These are phyloP conservation scores for Dichotomopilus funicola DNA, from an alignment of 2,329 filamentous ascomycete genomes.

Conservation along the genomic window DNA sequence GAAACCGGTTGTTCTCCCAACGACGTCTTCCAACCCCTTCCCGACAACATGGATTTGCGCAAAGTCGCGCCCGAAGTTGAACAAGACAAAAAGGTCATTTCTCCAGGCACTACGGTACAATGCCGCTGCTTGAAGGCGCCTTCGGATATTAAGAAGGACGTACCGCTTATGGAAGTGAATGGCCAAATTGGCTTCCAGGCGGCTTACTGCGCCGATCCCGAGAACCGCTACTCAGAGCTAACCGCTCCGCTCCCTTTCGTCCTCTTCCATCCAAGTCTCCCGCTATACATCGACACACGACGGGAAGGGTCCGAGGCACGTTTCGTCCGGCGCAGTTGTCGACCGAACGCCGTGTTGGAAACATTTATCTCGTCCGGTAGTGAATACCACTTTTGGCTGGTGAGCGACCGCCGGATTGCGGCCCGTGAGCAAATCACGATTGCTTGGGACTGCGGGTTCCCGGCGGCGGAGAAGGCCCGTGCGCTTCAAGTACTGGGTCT, in stretches of 20 bases:
- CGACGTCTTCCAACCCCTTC: constrained; percentile 61
- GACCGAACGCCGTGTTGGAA: constrained; percentile 80
- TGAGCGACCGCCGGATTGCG: constrained; percentile 70
- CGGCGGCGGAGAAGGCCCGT: constrained; percentile 46
- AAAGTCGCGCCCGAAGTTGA: constrained; percentile 43
- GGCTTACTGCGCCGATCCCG: constrained; percentile 60
- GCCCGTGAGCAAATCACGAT: constrained; percentile 57
- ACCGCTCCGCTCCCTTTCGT: constrained; percentile 65
- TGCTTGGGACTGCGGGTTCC: constrained; percentile 61
- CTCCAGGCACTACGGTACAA: constrained; percentile 52
- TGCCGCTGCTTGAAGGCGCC: constrained; percentile 61
- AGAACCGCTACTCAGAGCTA: constrained; percentile 63
- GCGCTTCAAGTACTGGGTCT: constrained; percentile 56
- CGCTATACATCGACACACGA: constrained; percentile 88
- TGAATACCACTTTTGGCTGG: constrained; percentile 88
- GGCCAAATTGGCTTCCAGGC: constrained; percentile 68
- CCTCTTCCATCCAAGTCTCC: constrained; percentile 81
- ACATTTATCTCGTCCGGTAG: constrained; percentile 72
- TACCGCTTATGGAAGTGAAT: constrained; percentile 64
- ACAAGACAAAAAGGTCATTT: constrained; percentile 42
- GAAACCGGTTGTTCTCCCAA: constrained; percentile 59
- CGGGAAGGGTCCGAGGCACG: constrained; percentile 79
- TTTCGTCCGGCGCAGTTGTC: constrained; percentile 87
- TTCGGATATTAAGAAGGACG: constrained; percentile 48
- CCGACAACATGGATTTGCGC: constrained; percentile 37